These are phyloP conservation scores for Panicum virgatum DNA, from an alignment of 202 grass and related monocot genomes.

Conservation along the genomic window DNA sequence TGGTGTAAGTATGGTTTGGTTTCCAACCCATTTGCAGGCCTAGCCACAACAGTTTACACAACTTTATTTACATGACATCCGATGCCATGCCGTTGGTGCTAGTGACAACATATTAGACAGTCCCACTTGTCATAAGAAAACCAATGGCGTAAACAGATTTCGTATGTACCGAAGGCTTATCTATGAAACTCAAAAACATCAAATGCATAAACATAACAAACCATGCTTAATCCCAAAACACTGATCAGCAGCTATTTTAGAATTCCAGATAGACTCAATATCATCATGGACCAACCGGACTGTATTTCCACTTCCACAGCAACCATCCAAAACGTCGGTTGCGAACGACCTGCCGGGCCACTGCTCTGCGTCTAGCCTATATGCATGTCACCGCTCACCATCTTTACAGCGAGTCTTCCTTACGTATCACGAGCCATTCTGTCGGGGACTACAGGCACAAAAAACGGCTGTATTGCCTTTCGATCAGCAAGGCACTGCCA, in stretches of 20 bases:
- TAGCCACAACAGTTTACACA: too few relatives aligned
- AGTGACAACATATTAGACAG: background rate
- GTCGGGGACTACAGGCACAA: conserved; percentile 8
- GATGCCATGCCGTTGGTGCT: too few relatives aligned
- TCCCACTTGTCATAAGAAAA: background rate
- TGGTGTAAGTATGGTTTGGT: too few relatives aligned
- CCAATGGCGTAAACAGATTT: background rate
- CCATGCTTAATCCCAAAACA: background rate
- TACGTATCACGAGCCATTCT: background rate
- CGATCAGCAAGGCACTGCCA: conserved; percentile 31
- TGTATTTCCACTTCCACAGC: conserved; percentile 41
- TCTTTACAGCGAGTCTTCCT: conserved; percentile 30
- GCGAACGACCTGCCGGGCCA: conserved; percentile 32
- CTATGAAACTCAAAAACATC: background rate
- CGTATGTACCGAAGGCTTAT: background rate
- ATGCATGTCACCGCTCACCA: background rate
- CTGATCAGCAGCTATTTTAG: background rate
- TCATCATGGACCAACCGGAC: conserved; percentile 11
- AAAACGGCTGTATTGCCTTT: conserved; percentile 27
- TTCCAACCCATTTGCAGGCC: too few relatives aligned
- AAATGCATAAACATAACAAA: background rate
- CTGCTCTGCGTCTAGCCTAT: conserved; percentile 1
- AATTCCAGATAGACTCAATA: background rate
- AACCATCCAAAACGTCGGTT: conserved; percentile 43
- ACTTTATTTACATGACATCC: too few relatives aligned